These are phyloP conservation scores for Claviceps monticola DNA, from an alignment of 2,329 filamentous ascomycete species.

Conservation along the genomic window DNA sequence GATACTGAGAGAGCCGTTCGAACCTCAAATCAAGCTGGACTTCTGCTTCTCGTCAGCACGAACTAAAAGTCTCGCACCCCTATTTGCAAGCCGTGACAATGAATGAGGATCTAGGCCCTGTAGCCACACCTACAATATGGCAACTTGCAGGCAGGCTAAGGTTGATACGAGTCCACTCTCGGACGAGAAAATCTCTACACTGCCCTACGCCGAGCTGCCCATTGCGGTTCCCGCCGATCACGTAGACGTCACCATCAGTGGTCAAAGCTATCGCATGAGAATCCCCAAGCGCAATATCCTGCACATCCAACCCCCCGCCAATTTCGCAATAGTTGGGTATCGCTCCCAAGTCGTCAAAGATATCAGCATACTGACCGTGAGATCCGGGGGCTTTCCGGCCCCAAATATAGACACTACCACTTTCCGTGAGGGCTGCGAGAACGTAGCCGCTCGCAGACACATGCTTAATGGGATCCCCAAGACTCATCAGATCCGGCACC, in stretches of 20 bases:
- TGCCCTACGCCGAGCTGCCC: constrained; percentile 42
- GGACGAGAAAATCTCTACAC: constrained; percentile 6
- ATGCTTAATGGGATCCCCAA: constrained; percentile 38
- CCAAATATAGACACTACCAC: constrained; percentile 48
- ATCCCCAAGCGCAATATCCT: constrained; percentile 44
- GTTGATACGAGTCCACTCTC: constrained; percentile 24
- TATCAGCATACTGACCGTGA: constrained; percentile 7
- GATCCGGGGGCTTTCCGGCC: constrained; percentile 22
- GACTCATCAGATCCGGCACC: constrained; percentile 34
- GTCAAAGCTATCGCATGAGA: constrained; percentile 44
- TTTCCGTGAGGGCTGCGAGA: constrained; percentile 42
- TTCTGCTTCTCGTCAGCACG: background rate
- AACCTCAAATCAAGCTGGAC: background rate
- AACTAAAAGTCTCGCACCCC: background rate
- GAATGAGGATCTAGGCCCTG: constrained; percentile 36
- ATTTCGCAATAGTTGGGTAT: constrained; percentile 32
- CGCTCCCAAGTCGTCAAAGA: constrained; percentile 16
- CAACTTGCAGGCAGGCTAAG: constrained; percentile 15
- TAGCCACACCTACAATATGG: constrained; percentile 27
- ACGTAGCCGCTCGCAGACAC: constrained; percentile 43
- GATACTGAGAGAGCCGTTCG: constrained; percentile 17
- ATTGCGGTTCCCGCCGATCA: constrained; percentile 41
- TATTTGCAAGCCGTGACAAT: constrained; percentile 21
- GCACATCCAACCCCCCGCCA: constrained; percentile 34
- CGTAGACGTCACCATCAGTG: constrained; percentile 34